These are phyloP conservation scores for Halophytophthora batemanensis DNA, from an alignment of 352 stramenopile genomes.

Conservation along the genomic window DNA sequence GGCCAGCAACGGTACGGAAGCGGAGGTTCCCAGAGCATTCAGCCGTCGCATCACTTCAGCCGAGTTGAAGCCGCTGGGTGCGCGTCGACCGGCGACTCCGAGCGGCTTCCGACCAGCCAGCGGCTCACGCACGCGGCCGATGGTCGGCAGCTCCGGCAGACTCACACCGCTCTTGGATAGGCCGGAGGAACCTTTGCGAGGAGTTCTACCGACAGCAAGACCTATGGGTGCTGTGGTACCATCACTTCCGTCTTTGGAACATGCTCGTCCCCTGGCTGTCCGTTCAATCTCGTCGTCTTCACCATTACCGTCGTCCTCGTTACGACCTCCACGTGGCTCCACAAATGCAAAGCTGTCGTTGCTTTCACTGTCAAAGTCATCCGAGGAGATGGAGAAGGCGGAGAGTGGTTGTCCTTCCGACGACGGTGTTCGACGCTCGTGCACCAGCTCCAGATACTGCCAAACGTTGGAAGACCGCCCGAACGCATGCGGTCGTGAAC, in stretches of 20 bases:
- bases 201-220: conserved; percentile 4
- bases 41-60: conserved; percentile 54
- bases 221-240: background rate
- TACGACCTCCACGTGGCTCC: background rate
- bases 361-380: conserved; percentile 10
- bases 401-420: conserved; percentile 4
- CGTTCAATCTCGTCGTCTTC: background rate
- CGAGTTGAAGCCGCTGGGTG: conserved; percentile 25
- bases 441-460: conserved; percentile 59
- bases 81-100: conserved; percentile 2
- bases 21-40: conserved; percentile 44
- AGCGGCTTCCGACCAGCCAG: conserved; percentile 7
- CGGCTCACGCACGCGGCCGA: background rate
- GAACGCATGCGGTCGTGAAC: conserved; percentile 42
- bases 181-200: conserved; percentile 8
- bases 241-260: conserved; percentile 4
- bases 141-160: conserved; percentile 36
- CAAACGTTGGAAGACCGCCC: conserved; percentile 69
- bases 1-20: conserved; percentile 29
- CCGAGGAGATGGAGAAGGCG: conserved; percentile 5
- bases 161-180: conserved; percentile 26
- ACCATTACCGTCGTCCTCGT: background rate
- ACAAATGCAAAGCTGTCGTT: conserved; percentile 3
- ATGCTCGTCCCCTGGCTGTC: background rate
- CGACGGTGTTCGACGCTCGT: conserved; percentile 32